phyloP scores from a whole-genome alignment of 352 stramenopile species.

The Pythium apleroticum region DNA sequence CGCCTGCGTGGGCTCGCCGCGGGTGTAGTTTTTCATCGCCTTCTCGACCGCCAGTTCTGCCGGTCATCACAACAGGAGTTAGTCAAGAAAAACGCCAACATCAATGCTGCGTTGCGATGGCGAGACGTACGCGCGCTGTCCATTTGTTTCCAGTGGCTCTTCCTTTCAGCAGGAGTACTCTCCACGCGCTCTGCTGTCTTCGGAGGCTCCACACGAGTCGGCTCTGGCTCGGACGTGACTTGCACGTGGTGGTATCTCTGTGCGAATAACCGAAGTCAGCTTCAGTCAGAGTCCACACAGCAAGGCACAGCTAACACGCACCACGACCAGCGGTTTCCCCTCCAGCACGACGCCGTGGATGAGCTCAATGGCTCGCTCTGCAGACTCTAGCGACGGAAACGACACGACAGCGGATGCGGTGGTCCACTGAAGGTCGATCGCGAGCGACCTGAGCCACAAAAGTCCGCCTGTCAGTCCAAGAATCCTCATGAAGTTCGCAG shows the following conservation, averaged over 20 bases:
- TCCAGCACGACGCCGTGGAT: conserved; percentile 58
- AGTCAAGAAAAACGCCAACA: too few relatives aligned
- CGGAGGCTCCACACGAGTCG: not conserved
- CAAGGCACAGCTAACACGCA: conserved; percentile 23
- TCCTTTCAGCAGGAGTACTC: not conserved
- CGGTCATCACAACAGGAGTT: too few relatives aligned
- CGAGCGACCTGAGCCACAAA: conserved; percentile 14
- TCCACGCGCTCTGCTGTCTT: not conserved
- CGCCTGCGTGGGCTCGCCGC: conserved; percentile 46
- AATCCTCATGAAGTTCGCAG: too few relatives aligned
- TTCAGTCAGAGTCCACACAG: too few relatives aligned
- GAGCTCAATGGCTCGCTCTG: conserved; percentile 39
- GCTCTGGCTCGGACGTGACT: not conserved
- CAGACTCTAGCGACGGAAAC: conserved; percentile 34
- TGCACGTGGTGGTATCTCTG: not conserved
- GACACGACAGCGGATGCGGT: conserved; percentile 16
- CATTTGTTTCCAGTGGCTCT: conserved; percentile 9
- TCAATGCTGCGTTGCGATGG: too few relatives aligned
- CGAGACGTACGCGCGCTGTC: conserved; percentile 3
- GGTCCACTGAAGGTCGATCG: conserved; percentile 11
- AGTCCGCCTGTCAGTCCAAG: not conserved
- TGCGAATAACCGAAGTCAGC: not conserved
- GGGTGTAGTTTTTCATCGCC: conserved; percentile 69
- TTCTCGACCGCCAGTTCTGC: conserved; percentile 48
- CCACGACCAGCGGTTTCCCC: conserved; percentile 47